phyloP scores from a whole-genome alignment of 2,329 filamentous ascomycete genomes.

The Cadophora luteo-olivacea region DNA sequence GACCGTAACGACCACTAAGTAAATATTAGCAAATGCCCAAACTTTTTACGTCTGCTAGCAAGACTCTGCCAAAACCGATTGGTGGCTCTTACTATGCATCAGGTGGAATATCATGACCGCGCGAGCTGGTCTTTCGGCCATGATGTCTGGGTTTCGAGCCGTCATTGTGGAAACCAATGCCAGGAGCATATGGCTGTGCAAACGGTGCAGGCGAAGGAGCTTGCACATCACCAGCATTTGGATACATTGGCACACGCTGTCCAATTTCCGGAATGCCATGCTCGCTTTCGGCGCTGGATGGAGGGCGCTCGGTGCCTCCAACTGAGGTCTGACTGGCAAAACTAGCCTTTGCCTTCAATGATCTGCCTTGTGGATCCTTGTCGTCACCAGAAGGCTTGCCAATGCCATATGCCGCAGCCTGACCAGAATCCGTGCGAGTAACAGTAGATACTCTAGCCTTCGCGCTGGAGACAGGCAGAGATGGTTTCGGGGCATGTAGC shows the following conservation, averaged over 20 bases:
- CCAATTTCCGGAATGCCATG: conserved; percentile 93
- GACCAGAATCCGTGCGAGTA: conserved; percentile 89
- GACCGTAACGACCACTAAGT: conserved; percentile 73
- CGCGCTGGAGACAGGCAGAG: conserved; percentile 79
- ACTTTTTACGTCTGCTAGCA: not conserved
- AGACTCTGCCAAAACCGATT: not conserved
- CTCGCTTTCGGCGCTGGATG: conserved; percentile 71
- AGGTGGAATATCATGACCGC: conserved; percentile 75
- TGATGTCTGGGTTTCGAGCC: conserved; percentile 62
- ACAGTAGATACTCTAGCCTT: conserved; percentile 84
- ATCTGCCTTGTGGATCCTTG: conserved; percentile 55
- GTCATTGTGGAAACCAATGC: conserved; percentile 60
- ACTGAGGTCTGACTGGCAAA: conserved; percentile 55
- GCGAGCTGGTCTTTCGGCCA: conserved; percentile 73
- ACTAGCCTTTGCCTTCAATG: conserved; percentile 68
- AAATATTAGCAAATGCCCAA: conserved; percentile 24
- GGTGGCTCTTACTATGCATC: conserved; percentile 72
- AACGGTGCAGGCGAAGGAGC: conserved; percentile 81
- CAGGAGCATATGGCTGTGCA: conserved; percentile 36
- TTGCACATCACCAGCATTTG: conserved; percentile 92
- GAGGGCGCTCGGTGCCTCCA: conserved; percentile 54
- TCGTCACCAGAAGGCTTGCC: conserved; percentile 67
- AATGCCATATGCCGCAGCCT: conserved; percentile 84
- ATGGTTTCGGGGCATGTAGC: conserved; percentile 88
- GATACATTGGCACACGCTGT: conserved; percentile 91